Conservation (phyloP, 495 filamentous ascomycete species). For the Hypoxylon lenormandii region DNA sequence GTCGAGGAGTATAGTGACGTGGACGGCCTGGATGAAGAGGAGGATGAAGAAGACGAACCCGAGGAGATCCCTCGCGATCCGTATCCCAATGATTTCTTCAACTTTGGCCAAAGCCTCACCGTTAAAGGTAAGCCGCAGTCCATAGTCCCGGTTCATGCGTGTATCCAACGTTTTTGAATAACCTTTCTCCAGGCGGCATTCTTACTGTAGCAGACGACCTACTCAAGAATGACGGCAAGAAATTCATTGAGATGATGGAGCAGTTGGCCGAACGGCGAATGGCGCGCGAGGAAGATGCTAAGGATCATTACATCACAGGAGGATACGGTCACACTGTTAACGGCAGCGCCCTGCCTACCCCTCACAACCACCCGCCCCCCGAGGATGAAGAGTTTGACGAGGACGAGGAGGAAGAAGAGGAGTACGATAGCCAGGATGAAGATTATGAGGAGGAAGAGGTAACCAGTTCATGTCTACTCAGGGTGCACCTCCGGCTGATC, state of each 20-base stretch:
- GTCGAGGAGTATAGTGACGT: constrained; percentile 66
- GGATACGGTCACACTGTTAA: constrained; percentile 67
- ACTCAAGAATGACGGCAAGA: constrained; percentile 97
- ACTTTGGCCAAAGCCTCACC: constrained; percentile 95
- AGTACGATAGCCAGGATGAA: constrained; percentile 88
- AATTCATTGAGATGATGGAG: constrained; percentile 99
- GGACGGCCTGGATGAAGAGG: constrained; percentile 73
- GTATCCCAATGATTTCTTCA: constrained; percentile 86
- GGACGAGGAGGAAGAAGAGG: constrained; percentile 87
- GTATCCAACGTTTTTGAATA: constrained; percentile 48
- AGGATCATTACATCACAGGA: constrained; percentile 73
- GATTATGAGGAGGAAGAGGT: constrained; percentile 90
- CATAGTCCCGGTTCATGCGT: constrained; percentile 47
- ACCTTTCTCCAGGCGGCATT: constrained; percentile 80
- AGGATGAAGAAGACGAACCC: constrained; percentile 69
- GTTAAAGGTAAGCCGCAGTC: constrained; percentile 81
- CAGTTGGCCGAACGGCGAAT: constrained; percentile 96
- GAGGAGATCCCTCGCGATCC: constrained; percentile 72
- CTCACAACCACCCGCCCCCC: constrained; percentile 66
- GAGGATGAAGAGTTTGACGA: constrained; percentile 80
- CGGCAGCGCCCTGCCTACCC: constrained; percentile 55
- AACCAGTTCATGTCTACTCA: constrained; percentile 50
- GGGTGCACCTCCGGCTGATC: constrained; percentile 48
- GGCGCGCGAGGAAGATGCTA: constrained; percentile 92
- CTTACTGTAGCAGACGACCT: constrained; percentile 98